These are phyloP conservation scores for Wickerhamiella azyma DNA, from an alignment of 805 yeast genomes.

Conservation along the genomic window DNA sequence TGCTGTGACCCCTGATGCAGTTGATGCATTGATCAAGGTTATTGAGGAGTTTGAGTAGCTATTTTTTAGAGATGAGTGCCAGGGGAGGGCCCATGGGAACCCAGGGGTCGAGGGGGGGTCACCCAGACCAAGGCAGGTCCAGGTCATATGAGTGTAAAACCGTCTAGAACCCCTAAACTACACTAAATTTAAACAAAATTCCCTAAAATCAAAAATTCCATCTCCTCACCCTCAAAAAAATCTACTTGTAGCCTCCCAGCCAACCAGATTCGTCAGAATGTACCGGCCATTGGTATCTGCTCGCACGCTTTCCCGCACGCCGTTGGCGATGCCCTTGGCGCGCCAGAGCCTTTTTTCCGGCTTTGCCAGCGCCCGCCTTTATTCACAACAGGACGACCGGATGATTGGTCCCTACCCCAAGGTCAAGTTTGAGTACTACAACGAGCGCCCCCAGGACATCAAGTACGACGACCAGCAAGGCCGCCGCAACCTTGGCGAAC, in stretches of 20 bases:
- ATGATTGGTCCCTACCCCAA: constrained; percentile 36
- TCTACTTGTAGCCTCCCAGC: not conserved
- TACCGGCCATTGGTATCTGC: not conserved
- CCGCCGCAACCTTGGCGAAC: constrained; percentile 65
- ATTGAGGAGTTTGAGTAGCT: constrained; percentile 11
- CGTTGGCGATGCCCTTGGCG: too few relatives aligned
- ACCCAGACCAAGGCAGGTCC: too few relatives aligned
- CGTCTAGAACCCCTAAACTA: too few relatives aligned
- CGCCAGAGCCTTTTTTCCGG: too few relatives aligned
- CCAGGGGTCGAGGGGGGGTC: too few relatives aligned
- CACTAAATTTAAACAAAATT: too few relatives aligned
- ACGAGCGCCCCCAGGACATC: constrained; percentile 53
- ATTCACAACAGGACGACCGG: constrained; percentile 16
- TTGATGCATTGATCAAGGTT: constrained; percentile 12
- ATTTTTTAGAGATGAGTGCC: too few relatives aligned
- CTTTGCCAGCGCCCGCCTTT: too few relatives aligned
- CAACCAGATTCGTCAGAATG: not conserved
- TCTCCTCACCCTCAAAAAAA: too few relatives aligned
- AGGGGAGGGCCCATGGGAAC: too few relatives aligned
- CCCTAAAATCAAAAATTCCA: too few relatives aligned
- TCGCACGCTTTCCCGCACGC: not conserved
- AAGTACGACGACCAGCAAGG: constrained; percentile 71
- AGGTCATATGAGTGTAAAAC: too few relatives aligned
- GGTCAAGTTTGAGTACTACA: constrained; percentile 45
- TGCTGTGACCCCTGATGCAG: constrained; percentile 48